Evolutionary conservation across 1,139 yeast genomes (phyloP).

Genomic region (Debaryomyces psychrophilus): DNA sequence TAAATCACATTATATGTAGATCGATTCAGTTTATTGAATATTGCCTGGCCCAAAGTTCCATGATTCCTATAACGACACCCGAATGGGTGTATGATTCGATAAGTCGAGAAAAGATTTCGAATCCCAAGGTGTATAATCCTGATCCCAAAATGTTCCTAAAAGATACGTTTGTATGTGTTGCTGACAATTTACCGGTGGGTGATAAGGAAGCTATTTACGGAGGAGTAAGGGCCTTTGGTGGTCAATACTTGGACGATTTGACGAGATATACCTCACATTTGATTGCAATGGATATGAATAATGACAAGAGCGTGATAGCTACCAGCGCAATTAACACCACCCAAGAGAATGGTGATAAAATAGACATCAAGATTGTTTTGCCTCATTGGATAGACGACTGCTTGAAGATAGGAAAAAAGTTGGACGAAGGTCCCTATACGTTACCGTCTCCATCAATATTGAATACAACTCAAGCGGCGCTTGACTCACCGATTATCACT

Average conservation of each 20-base stretch:
- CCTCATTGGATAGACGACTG: slow-evolving; percentile 83
- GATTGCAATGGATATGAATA: slow-evolving; percentile 57
- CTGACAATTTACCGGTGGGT: slow-evolving; percentile 57
- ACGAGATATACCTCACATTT: slow-evolving; percentile 79
- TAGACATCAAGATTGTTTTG: slow-evolving; percentile 61
- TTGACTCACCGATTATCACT: slow-evolving; percentile 11
- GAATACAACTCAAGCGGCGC: slow-evolving; percentile 8
- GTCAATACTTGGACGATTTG: slow-evolving; percentile 64
- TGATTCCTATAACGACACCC: slow-evolving; percentile 72
- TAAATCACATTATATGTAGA: slow-evolving; percentile 61
- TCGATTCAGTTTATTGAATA: slow-evolving; percentile 60
- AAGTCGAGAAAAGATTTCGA: slow-evolving; percentile 44
- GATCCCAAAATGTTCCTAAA: slow-evolving; percentile 68
- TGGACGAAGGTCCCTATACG: slow-evolving; percentile 58
- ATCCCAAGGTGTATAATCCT: slow-evolving; percentile 63
- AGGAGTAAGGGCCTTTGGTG: slow-evolving; percentile 75
- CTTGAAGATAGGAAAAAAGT: slow-evolving; percentile 51
- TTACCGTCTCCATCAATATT: slow-evolving; percentile 35
- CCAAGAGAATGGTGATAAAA: slow-evolving; percentile 19
- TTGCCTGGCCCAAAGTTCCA: slow-evolving; percentile 46
- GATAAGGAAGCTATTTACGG: slow-evolving; percentile 69
- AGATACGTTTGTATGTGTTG: slow-evolving; percentile 61
- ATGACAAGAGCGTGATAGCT: slow-evolving; percentile 52
- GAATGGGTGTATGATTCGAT: slow-evolving; percentile 65
- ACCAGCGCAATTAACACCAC: slow-evolving; percentile 40